Base-by-base conservation (phyloP, 164 flowering plant species). In the grape (Vitis vinifera) region DNA sequence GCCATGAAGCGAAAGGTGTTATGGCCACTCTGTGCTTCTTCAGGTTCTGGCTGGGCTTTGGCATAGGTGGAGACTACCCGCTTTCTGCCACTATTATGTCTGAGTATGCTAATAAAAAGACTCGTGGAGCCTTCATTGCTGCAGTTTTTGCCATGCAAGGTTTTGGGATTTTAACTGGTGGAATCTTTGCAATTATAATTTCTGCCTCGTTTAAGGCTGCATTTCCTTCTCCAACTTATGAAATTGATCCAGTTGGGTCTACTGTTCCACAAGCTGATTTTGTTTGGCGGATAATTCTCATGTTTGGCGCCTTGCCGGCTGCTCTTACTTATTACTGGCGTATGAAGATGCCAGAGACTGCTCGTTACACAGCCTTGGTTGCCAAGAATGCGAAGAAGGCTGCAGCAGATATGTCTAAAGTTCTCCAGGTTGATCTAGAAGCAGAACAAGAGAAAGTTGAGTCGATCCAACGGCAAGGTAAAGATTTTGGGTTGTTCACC, bases 41-140 rank as follows among this genome's bases (percentile, higher is more conserved):
- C 56, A 31, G 75, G 19, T 72, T 72, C 59, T 72, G 74, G 74
- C 69, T 71, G 11, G 74, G 74, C 1, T 71, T 69, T 13, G 72
- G 72, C 23, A 69, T 69, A 13, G 71, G 71, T n/a, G 71, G 71
- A 10, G 71, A 68, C 68, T 71, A 71, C 55, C 73, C 73, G 9
- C 74, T 72, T 10, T 72, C 75, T 12, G 75, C 75, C 31, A 72
- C 75, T 5, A 72, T 72, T n/a, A 72, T 72, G 75, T 72, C 75
- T 8, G 75, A 72, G 65, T 72, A 72, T 23, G 75, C 75, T 10
- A 72, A 72, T 52, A 59, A 69, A 14, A 60, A 52, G 44, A 69
- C 72, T 7, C 72, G 72, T n/a, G 72, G 72, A 7, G 73, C 68
- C 27, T 71, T 71, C 62, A 63, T 71, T 12, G 71, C 71, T 29